Evolutionary conservation across 2,329 filamentous ascomycete genomes (phyloP).

Genomic region (Didymella sp.): DNA sequence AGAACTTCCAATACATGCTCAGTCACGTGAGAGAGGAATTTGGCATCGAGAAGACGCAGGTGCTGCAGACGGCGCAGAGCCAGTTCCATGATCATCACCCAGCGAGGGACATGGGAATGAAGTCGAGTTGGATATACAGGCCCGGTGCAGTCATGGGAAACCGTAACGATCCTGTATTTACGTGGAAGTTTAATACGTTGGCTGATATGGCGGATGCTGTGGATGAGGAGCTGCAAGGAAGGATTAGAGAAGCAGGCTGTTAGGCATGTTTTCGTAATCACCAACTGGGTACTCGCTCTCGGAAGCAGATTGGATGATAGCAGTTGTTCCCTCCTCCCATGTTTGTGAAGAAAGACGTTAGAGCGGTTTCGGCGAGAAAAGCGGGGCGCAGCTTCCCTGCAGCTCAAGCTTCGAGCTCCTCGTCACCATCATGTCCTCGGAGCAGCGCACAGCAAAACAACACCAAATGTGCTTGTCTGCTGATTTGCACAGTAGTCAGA

Average conservation of each 20-base stretch:
- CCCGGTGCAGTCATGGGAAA: slow-evolving; percentile 57
- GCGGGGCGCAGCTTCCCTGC: slow-evolving; percentile 1
- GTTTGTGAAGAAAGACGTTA: background rate
- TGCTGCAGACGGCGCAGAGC: slow-evolving; percentile 74
- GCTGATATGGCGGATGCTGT: slow-evolving; percentile 66
- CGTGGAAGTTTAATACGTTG: slow-evolving; percentile 66
- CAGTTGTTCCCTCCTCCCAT: background rate
- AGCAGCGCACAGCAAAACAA: background rate
- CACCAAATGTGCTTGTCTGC: background rate
- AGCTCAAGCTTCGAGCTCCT: background rate
- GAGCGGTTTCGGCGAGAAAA: background rate
- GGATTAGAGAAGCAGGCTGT: background rate
- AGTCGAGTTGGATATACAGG: slow-evolving; percentile 70
- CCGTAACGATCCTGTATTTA: slow-evolving; percentile 50
- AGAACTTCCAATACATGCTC: slow-evolving; percentile 73
- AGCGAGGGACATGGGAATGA: slow-evolving; percentile 65
- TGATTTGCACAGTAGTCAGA: background rate
- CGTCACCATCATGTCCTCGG: background rate
- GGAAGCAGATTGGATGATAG: background rate
- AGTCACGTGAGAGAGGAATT: slow-evolving; percentile 60
- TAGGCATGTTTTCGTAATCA: too few species aligned
- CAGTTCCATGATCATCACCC: slow-evolving; percentile 72
- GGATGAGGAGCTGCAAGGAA: slow-evolving; percentile 47
- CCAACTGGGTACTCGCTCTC: background rate
- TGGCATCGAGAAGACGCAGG: slow-evolving; percentile 62